These are phyloP conservation scores for Starmerella vitae DNA, from an alignment of 805 yeast species.

Conservation along the genomic window DNA sequence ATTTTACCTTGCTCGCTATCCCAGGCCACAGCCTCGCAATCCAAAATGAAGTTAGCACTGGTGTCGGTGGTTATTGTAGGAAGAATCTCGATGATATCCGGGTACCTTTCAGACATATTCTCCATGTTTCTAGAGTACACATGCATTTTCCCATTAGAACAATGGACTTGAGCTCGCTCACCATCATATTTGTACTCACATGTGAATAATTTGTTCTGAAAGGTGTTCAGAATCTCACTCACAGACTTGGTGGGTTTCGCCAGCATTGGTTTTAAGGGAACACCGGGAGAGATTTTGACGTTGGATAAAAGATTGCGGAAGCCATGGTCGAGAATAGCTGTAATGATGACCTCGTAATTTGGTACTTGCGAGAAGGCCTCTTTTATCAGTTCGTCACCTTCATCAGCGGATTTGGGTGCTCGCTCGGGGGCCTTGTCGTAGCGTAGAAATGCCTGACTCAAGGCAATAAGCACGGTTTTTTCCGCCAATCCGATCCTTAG, in stretches of 20 bases:
- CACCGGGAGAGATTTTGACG: conserved; percentile 74
- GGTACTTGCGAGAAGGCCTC: conserved; percentile 86
- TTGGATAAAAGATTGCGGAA: conserved; percentile 49
- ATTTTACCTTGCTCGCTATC: conserved; percentile 65
- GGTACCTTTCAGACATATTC: conserved; percentile 92
- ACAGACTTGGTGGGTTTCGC: conserved; percentile 95
- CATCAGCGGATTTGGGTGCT: conserved; percentile 4
- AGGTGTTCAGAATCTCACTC: conserved; percentile 80
- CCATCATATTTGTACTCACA: conserved; percentile 98
- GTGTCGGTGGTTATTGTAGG: conserved; percentile 38
- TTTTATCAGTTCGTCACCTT: conserved; percentile 39
- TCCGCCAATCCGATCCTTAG: conserved; percentile 89
- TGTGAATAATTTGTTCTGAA: conserved; percentile 72
- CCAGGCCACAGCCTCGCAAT: conserved; percentile 98
- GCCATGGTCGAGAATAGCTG: conserved; percentile 53
- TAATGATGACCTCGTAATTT: conserved; percentile 69
- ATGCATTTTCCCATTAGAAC: conserved; percentile 47
- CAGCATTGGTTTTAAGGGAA: conserved; percentile 93
- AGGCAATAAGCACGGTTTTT: conserved; percentile 69
- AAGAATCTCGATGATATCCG: conserved; percentile 66
- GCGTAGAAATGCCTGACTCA: conserved; percentile 68
- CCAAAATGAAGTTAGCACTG: conserved; percentile 51
- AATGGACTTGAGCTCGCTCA: conserved; percentile 90
- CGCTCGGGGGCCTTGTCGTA: conserved; percentile 34
- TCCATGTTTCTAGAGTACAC: conserved; percentile 92